A percentile compares a stretch with the other conserved stretches of the same genome.
These are phyloP conservation scores for Pluteus cervinus DNA, from an alignment of 768 basidiomycete species.

Conservation along the genomic window DNA sequence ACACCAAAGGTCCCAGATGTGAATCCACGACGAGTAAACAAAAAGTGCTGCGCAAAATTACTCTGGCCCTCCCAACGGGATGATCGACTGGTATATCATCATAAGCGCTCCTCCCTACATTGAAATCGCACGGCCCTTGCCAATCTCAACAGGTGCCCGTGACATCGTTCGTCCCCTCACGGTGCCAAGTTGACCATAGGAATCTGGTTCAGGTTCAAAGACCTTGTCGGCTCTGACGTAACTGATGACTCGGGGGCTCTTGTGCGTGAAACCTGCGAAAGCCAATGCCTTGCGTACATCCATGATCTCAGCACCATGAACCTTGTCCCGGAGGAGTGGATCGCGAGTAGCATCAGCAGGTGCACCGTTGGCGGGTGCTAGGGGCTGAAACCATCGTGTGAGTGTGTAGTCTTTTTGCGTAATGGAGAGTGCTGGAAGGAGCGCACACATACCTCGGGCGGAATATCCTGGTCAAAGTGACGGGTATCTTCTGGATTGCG, in stretches of 20 bases:
- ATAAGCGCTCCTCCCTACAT: constrained; percentile 49
- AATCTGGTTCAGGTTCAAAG: constrained; percentile 53
- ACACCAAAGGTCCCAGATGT: too few species aligned
- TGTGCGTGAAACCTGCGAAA: constrained; percentile 89
- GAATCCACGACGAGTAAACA: constrained; percentile 7
- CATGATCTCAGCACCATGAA: constrained; percentile 82
- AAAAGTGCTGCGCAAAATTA: neutral
- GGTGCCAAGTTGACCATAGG: constrained; percentile 39
- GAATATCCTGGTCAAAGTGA: constrained; percentile 95
- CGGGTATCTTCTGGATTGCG: constrained; percentile 78
- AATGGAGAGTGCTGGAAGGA: constrained; percentile 12
- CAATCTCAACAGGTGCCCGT: constrained; percentile 55
- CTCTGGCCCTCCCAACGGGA: neutral
- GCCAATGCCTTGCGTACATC: constrained; percentile 88
- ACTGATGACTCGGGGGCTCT: constrained; percentile 74
- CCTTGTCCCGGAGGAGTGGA: constrained; percentile 79
- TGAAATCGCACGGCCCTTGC: constrained; percentile 78
- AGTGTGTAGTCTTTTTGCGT: constrained; percentile 17
- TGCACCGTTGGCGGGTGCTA: constrained; percentile 84
- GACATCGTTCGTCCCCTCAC: constrained; percentile 61
- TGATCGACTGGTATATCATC: too few species aligned
- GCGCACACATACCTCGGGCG: constrained; percentile 64
- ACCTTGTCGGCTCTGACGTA: constrained; percentile 73
- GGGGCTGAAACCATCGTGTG: constrained; percentile 56
- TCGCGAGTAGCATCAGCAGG: constrained; percentile 83